Base-by-base conservation (phyloP, 106 monocot species). In the Allium fistulosum region DNA sequence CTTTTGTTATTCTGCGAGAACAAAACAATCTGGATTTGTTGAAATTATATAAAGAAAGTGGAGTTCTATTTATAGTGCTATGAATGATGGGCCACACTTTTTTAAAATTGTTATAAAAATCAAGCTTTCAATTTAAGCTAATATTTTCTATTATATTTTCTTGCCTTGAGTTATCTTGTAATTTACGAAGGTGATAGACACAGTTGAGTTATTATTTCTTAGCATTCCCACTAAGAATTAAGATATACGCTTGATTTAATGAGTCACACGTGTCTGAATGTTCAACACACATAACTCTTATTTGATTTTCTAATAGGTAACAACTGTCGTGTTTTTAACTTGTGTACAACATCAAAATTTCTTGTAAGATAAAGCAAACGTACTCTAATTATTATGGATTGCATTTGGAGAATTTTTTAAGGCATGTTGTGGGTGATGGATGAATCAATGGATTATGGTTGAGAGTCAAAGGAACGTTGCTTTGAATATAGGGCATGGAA, bases 381-480 rank as follows among this genome's bases (percentile, higher is more conserved):
- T 55, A 55, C 15, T 4, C 11, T 10, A 53, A 3, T 8, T 4
- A 1, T 12, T 12, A 55, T 5, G 15, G 15, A 55, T 37, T 37
- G 5, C 2, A 37, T 7, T 59, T 59, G 59, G 17, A 5, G 46
- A 47, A 17, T 2, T 61, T 27, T 62, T 10, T 0, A 6, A 1
- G 11, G 0, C 47, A 4, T 17, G n/a, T 60, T 60, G 17, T 22
- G 22, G 8, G 60, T 27, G 18, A 37, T 37, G 2, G 37, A 37
- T 22, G 37, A 37, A 37, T 37, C 37, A 37, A 5, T 37, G 37
- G 37, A 55, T 55, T 55, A 12, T 12, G 15, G 15, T 12, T 15
- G 53, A 55, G 62, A 17, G 65, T 65, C 65, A 65, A 65, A 65
- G 46, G 46, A 13, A 12, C 51, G 67, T 67, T 67, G 53, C 67